Evolutionary conservation across 2,329 filamentous ascomycete species (phyloP), one percentile per base, ranked within the genome.

Genomic region (Stachybotrys chartarum): DNA sequence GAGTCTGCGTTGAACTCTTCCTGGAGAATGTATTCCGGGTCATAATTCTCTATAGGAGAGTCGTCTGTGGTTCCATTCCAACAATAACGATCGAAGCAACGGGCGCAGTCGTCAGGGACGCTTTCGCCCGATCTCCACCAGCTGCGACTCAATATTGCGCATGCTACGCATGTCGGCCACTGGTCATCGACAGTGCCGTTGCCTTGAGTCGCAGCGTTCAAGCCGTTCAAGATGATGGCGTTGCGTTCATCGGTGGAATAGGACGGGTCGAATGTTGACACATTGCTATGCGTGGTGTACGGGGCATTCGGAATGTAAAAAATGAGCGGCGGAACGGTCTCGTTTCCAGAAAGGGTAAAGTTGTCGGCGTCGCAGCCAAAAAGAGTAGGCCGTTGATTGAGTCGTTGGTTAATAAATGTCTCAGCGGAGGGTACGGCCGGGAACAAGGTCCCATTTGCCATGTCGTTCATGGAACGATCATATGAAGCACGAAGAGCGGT

Each of bases 241-340:
- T 95, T 81, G 57, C 91, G 85, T 68, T 90, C 71, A 1, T 64
- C 71, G 63, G 82, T 72, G 16, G 78, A 77, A 76, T 91, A 92
- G 12, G 72, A 70, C 6, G 83, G 74, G 56, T 83, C 76, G 67
- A 87, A 91, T 18, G 91, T 95, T 1, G 85, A 86, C 3, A 86
- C 77, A 73, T 96, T 96, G 67, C 84, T 87, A 59, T 77, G 71
- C 63, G 78, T 80, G 16, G 84, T 81, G 70, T 92, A 95, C 0
- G 90, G 90, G 5, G 84, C 75, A 67, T 94, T 95, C 56, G 91
- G 89, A 12, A 96, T 65, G 73, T 96, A 97, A 56, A 95, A 87
- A 52, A 95, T 75, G 1, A 95, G 69, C 0, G 90, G 88, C 0
- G 50, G 50, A 11, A 52, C 50, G 2, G n/a, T 52, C 32, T 44